Conservation (phyloP, 352 stramenopile species). For the Phytophthora megakarya region DNA sequence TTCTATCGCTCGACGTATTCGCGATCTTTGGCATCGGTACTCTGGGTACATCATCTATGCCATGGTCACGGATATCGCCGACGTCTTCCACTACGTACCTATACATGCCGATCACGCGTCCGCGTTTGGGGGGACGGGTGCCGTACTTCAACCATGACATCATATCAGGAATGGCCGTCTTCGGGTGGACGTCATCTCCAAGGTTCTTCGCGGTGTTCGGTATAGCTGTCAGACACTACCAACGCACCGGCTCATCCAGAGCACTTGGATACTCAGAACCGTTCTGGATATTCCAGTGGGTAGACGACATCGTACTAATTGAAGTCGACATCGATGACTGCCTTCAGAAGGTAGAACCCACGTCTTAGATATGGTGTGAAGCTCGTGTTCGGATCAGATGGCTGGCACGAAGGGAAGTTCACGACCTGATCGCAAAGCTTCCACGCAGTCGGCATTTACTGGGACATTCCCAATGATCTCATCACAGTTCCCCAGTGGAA, state of each 20-base stretch:
- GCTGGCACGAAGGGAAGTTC: conserved; percentile 12
- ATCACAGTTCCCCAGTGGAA: conserved; percentile 10
- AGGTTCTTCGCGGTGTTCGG: conserved; percentile 15
- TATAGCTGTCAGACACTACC: conserved; percentile 10
- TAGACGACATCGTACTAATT: background rate
- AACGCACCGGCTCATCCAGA: background rate
- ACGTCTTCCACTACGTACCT: conserved; percentile 12
- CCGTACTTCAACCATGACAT: background rate
- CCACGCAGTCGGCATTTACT: conserved; percentile 9
- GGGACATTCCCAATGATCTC: background rate
- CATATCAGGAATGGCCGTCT: conserved; percentile 7
- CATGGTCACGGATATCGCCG: conserved; percentile 17
- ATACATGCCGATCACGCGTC: background rate
- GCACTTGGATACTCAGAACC: background rate
- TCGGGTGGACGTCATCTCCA: conserved; percentile 15
- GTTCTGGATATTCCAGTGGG: background rate
- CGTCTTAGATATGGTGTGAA: conserved; percentile 14
- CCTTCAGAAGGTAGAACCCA: too few relatives aligned
- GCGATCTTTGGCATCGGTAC: background rate
- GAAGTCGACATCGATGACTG: too few relatives aligned
- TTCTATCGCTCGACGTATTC: background rate
- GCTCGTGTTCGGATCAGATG: conserved; percentile 13
- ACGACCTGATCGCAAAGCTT: background rate
- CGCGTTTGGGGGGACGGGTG: background rate
- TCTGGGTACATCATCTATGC: conserved; percentile 6